Base-by-base conservation (phyloP, 208 protist genomes). In the Acanthamoeba castellanii region DNA sequence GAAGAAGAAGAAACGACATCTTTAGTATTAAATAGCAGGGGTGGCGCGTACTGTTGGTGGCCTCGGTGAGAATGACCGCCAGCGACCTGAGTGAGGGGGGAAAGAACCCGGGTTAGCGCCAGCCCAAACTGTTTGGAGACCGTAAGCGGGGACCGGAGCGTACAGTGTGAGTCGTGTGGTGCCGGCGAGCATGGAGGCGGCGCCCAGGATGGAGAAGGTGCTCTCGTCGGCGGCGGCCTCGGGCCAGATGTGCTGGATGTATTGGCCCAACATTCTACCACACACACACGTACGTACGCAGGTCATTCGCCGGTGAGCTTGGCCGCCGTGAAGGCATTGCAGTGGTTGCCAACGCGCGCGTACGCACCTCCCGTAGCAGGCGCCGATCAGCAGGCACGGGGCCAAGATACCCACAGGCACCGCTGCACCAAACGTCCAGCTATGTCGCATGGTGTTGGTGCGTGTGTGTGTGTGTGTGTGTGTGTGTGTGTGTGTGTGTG, bases 161-260 rank as follows among this genome's bases (percentile, higher is more conserved):
- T 61, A 87, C 78, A 87, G 78, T 20, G 78, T 87, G 50, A 87
- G 78, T 30, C 78, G 42, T 22, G 78, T 87, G 25, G 78, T 87
- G 78, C 78, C 78, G 50, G 78, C 37, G 32, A 87, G 50, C 78
- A 87, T 52, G n/a, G 78, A 87, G n/a, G 78, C 78, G 4, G 78
- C 78, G 78, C 78, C 78, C 27, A 87, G 78, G 50, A 87, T 87
- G 8, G 78, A 3, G 20, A 87, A 87, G 16, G 78, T 87, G 47
- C 78, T 87, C 25, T 52, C 78, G 20, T 87, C 78, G 25, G 78
- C 78, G 3, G 78, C 78, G 11, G 78, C 78, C 47, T 87, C 78
- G 27, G 78, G 78, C 42, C 42, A 87, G 37, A 87, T 87, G 18
- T 87, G 78, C n/a, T 87, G 78, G 4, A 87, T 25, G 50, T 87